phyloP scores from a whole-genome alignment of 2,329 filamentous ascomycete species.

The Penicillium sp. region DNA sequence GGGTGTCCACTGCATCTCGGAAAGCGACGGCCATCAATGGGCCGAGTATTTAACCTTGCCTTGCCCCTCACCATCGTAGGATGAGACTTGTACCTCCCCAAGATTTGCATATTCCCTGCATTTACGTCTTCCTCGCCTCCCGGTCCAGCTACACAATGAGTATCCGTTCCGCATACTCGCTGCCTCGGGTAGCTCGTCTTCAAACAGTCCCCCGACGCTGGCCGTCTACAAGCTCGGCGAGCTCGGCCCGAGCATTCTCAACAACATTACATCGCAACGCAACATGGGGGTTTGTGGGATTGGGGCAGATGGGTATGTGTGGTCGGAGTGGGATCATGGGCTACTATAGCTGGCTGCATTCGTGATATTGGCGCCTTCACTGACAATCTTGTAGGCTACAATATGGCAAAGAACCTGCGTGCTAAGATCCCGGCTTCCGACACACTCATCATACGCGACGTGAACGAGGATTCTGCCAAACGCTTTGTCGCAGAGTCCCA shows the following conservation, averaged over 20 bases:
- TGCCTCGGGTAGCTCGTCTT: constrained; percentile 14
- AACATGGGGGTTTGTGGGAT: constrained; percentile 63
- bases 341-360: constrained; percentile 2
- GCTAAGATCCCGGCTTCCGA: constrained; percentile 67
- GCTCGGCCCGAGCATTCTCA: constrained; percentile 48
- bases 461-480: constrained; percentile 61
- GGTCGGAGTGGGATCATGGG: neutral
- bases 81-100: neutral
- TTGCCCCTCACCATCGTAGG: neutral
- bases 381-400: constrained; percentile 58
- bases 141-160: constrained; percentile 14
- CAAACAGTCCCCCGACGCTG: constrained; percentile 17
- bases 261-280: constrained; percentile 49
- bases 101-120: neutral
- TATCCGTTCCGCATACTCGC: constrained; percentile 9
- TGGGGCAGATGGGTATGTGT: constrained; percentile 63
- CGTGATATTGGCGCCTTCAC: neutral
- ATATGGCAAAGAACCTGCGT: constrained; percentile 73
- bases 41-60: neutral
- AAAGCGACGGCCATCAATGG: neutral
- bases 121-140: neutral
- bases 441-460: constrained; percentile 67
- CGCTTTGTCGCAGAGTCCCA: constrained; percentile 61
- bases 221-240: constrained; percentile 13
- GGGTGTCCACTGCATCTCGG: neutral